phyloP scores from a whole-genome alignment of 805 yeast genomes.

The Metschnikowia arizonensis region DNA sequence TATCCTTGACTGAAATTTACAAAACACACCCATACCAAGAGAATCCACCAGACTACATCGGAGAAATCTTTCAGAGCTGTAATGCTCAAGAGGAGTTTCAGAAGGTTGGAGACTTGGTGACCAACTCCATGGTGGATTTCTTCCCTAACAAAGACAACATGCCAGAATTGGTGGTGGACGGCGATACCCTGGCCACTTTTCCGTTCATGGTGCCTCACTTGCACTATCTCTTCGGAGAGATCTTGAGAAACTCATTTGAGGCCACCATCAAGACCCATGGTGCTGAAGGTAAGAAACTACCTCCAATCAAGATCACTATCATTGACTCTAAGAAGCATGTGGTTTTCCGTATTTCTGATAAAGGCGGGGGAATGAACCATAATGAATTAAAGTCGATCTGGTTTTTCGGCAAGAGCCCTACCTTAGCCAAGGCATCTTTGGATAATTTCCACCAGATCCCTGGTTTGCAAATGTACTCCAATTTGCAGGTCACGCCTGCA shows the following conservation, averaged over 20 bases:
- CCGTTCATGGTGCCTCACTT: slow-evolving; percentile 85
- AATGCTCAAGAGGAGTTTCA: slow-evolving; percentile 65
- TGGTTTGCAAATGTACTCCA: slow-evolving; percentile 48
- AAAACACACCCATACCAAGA: slow-evolving; percentile 42
- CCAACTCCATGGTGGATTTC: slow-evolving; percentile 45
- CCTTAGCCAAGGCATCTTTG: slow-evolving; percentile 53
- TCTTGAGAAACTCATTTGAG: slow-evolving; percentile 78
- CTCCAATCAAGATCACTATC: slow-evolving; percentile 75
- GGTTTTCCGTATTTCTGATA: slow-evolving; percentile 76
- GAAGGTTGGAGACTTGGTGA: slow-evolving; percentile 50
- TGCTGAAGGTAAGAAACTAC: slow-evolving; percentile 39
- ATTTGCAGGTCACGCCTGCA: slow-evolving; percentile 37
- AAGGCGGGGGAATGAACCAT: slow-evolving; percentile 80
- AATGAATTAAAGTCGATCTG: slow-evolving; percentile 63
- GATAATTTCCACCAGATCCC: slow-evolving; percentile 68
- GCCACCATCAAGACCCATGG: slow-evolving; percentile 58
- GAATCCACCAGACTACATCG: slow-evolving; percentile 53
- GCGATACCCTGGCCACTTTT: slow-evolving; percentile 61
- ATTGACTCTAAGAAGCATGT: slow-evolving; percentile 63
- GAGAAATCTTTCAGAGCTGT: slow-evolving; percentile 81
- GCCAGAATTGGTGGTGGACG: slow-evolving; percentile 78
- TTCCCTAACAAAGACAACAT: slow-evolving; percentile 51
- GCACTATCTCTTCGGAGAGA: slow-evolving; percentile 82
- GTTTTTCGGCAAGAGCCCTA: slow-evolving; percentile 79
- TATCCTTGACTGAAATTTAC: slow-evolving; percentile 69